phyloP scores from a whole-genome alignment of 2,329 filamentous ascomycete species.

The Thelonectria discophora region DNA sequence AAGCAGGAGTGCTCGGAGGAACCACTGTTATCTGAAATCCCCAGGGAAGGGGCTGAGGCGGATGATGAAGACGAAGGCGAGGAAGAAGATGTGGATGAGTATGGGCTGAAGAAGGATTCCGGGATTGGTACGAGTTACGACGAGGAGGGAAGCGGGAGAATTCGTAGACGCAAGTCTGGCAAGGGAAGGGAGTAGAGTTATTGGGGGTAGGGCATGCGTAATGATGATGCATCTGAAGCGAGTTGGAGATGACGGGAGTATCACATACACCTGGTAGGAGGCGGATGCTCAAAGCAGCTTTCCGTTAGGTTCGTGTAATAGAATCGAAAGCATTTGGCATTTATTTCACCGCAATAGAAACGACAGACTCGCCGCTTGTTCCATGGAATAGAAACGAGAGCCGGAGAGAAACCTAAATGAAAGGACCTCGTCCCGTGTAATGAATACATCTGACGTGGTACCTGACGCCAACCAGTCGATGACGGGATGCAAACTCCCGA shows the following conservation, averaged over 20 bases:
- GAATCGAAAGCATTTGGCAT: too few species aligned
- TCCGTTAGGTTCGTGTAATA: too few species aligned
- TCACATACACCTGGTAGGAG: too few species aligned
- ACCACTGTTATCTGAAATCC: slow-evolving; percentile 46
- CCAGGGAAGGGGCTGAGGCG: slow-evolving; percentile 51
- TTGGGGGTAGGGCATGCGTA: not conserved
- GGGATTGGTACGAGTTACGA: slow-evolving; percentile 65
- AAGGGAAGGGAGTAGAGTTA: slow-evolving; percentile 25
- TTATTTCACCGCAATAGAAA: too few species aligned
- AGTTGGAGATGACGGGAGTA: too few species aligned
- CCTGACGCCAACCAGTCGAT: not conserved
- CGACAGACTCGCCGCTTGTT: too few species aligned
- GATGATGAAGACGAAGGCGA: slow-evolving; percentile 57
- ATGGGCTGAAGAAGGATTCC: slow-evolving; percentile 50
- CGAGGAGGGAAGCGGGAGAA: slow-evolving; percentile 46
- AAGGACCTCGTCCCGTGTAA: too few species aligned
- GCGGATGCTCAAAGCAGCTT: too few species aligned
- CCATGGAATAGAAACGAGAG: too few species aligned
- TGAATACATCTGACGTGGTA: too few species aligned
- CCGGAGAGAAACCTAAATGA: too few species aligned
- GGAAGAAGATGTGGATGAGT: slow-evolving; percentile 41
- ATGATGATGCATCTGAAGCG: slow-evolving; percentile 3
- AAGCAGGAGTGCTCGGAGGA: slow-evolving; percentile 48
- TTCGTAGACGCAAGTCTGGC: slow-evolving; percentile 46
- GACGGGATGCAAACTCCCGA: not conserved